Evolutionary conservation across 2,329 filamentous ascomycete species (phyloP).

Genomic region (Hypoxylon sp.): DNA sequence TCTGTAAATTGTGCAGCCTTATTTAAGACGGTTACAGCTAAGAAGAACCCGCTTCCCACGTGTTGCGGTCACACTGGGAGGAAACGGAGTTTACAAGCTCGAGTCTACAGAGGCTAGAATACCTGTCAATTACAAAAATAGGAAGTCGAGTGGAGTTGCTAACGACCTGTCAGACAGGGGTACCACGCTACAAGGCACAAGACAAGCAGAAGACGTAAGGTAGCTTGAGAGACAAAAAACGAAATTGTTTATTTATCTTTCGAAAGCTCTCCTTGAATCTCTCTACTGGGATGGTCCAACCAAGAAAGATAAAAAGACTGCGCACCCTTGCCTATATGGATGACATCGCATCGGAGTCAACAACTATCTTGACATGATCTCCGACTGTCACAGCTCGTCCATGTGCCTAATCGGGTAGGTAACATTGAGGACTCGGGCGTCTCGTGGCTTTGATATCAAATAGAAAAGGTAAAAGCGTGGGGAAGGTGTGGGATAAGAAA

Average conservation of each 20-base stretch:
- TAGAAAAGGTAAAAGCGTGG: slow-evolving; percentile 6
- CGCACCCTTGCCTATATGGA: slow-evolving; percentile 18
- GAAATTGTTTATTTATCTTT: too few species aligned
- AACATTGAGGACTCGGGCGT: slow-evolving; percentile 21
- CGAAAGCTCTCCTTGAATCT: too few species aligned
- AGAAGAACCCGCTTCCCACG: slow-evolving; percentile 25
- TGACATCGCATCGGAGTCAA: slow-evolving; percentile 30
- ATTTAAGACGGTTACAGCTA: slow-evolving; percentile 12
- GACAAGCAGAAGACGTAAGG: too few species aligned
- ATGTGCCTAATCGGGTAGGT: slow-evolving; percentile 38
- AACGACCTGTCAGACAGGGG: slow-evolving; percentile 16
- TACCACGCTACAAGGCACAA: not conserved
- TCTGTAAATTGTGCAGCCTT: slow-evolving; percentile 15
- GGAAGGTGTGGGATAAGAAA: slow-evolving; percentile 9
- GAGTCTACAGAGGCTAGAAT: slow-evolving; percentile 12
- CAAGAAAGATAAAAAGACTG: not conserved
- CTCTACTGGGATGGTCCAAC: too few species aligned
- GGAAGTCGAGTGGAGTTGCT: slow-evolving; percentile 22
- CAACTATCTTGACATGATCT: slow-evolving; percentile 23
- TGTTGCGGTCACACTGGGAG: slow-evolving; percentile 31
- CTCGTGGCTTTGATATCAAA: slow-evolving; percentile 20
- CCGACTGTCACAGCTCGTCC: slow-evolving; percentile 15
- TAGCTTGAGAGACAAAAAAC: too few species aligned
- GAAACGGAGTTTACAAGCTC: slow-evolving; percentile 6
- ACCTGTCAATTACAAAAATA: slow-evolving; percentile 21